Percentiles rank a stretch among this genome's conserved stretches.
Evolutionary conservation across 129 eudicot species (phyloP).

Genomic region (Cynara cardunculus): DNA sequence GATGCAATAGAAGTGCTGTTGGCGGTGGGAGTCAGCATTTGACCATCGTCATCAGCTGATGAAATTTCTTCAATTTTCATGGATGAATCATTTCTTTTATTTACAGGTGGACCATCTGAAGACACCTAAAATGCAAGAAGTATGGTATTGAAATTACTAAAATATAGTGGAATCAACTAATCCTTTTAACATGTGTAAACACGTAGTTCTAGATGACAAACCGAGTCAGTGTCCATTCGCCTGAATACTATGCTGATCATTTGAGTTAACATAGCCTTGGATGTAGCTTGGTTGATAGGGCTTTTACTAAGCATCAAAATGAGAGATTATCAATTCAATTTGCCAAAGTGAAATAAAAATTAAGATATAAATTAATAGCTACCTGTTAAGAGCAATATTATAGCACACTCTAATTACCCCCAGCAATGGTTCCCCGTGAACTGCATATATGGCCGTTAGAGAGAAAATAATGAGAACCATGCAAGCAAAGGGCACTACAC

Average conservation of each 20-base stretch:
- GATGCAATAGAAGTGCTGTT: constrained; percentile 57
- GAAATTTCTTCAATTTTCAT: constrained; percentile 36
- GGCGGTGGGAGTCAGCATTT: constrained; percentile 41
- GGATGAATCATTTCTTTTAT: constrained; percentile 26
- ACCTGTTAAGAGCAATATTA: constrained; percentile 95
- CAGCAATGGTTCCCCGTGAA: constrained; percentile 89
- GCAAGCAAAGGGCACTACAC: background rate
- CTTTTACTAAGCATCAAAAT: constrained; percentile 67
- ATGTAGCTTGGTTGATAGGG: constrained; percentile 89
- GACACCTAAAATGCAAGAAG: constrained; percentile 39
- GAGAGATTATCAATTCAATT: constrained; percentile 14
- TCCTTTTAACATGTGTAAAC: background rate
- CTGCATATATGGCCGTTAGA: constrained; percentile 41
- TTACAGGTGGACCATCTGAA: constrained; percentile 41
- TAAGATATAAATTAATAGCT: constrained; percentile 1
- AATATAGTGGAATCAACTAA: constrained; percentile 5
- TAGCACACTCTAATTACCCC: constrained; percentile 89
- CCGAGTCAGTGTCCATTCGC: constrained; percentile 83
- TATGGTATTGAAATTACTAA: constrained; percentile 10
- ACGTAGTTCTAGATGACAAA: constrained; percentile 22
- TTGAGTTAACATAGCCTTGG: constrained; percentile 97
- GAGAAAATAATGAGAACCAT: constrained; percentile 1
- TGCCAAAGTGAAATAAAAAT: background rate
- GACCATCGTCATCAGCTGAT: constrained; percentile 39
- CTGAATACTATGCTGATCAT: constrained; percentile 86